These are phyloP conservation scores for Wallacemonas rigidus DNA, from an alignment of 208 protist genomes.

Conservation along the genomic window DNA sequence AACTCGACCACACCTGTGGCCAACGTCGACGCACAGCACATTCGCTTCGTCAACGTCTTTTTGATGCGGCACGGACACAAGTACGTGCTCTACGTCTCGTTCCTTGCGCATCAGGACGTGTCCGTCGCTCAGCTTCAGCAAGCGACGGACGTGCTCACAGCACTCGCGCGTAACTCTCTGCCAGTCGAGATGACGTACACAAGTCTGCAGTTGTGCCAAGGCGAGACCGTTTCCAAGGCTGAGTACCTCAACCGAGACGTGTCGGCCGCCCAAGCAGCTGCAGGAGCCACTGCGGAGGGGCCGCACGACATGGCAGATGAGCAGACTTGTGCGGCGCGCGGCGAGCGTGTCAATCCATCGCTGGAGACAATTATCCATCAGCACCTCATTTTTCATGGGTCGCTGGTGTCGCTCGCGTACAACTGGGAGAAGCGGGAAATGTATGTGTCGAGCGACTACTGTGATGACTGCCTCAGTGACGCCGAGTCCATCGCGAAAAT, in stretches of 20 bases:
- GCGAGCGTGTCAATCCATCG: slow-evolving; percentile 48
- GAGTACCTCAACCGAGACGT: slow-evolving; percentile 18
- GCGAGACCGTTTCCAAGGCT: slow-evolving; percentile 29
- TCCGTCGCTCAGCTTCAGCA: slow-evolving; percentile 38
- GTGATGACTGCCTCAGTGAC: slow-evolving; percentile 63
- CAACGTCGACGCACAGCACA: slow-evolving; percentile 20
- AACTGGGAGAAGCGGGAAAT: slow-evolving; percentile 63
- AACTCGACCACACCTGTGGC: neutral
- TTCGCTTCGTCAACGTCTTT: slow-evolving; percentile 79
- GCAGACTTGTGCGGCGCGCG: slow-evolving; percentile 26
- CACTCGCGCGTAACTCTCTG: slow-evolving; percentile 42
- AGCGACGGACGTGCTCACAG: slow-evolving; percentile 50
- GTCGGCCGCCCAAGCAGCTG: neutral
- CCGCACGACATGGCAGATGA: neutral
- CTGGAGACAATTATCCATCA: slow-evolving; percentile 43
- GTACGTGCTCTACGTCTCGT: slow-evolving; percentile 76
- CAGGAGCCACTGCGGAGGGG: neutral
- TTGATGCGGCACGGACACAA: slow-evolving; percentile 83
- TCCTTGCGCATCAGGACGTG: slow-evolving; percentile 51
- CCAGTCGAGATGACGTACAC: slow-evolving; percentile 70
- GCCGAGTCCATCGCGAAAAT: slow-evolving; percentile 55
- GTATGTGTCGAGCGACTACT: slow-evolving; percentile 22
- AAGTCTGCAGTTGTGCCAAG: slow-evolving; percentile 38
- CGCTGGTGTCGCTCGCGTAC: slow-evolving; percentile 46
- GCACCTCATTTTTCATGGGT: slow-evolving; percentile 61